Conservation (phyloP, 2,329 filamentous ascomycete genomes). For the Phaeosphaeria sp. region DNA sequence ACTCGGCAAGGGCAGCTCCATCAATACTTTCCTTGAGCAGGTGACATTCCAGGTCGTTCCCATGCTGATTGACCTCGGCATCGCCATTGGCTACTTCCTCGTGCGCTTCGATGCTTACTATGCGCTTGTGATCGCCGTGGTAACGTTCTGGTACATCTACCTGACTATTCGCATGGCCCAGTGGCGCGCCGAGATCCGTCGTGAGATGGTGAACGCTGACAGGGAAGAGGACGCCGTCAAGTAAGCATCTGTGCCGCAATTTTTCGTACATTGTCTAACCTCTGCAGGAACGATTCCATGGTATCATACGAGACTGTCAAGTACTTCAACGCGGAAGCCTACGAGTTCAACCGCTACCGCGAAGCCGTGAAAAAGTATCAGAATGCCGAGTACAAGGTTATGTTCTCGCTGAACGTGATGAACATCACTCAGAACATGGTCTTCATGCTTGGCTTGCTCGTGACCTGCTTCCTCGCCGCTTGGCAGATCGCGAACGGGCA, state of each 20-base stretch:
- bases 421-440: conserved; percentile 69
- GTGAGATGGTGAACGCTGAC: conserved; percentile 93
- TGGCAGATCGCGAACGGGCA: conserved; percentile 70
- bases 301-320: conserved; percentile 90
- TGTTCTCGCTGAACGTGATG: conserved; percentile 64
- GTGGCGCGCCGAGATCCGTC: conserved; percentile 86
- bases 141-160: conserved; percentile 96
- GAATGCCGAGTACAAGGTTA: conserved; percentile 63
- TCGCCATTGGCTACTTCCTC: conserved; percentile 84
- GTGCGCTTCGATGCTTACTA: conserved; percentile 85
- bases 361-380: conserved; percentile 65
- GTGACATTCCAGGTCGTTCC: conserved; percentile 95
- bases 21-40: conserved; percentile 96
- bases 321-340: conserved; percentile 67
- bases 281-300: conserved; percentile 83
- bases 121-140: conserved; percentile 84
- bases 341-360: conserved; percentile 65
- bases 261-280: conserved; percentile 26
- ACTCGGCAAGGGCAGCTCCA: conserved; percentile 92
- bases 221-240: conserved; percentile 97
- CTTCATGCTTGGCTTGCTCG: conserved; percentile 69
- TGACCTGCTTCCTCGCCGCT: conserved; percentile 74
- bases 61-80: conserved; percentile 87
- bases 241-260: conserved; percentile 49
- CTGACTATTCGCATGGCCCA: conserved; percentile 96